These are phyloP conservation scores for Phytophthora sojae DNA, from an alignment of 352 stramenopile species.

Conservation along the genomic window DNA sequence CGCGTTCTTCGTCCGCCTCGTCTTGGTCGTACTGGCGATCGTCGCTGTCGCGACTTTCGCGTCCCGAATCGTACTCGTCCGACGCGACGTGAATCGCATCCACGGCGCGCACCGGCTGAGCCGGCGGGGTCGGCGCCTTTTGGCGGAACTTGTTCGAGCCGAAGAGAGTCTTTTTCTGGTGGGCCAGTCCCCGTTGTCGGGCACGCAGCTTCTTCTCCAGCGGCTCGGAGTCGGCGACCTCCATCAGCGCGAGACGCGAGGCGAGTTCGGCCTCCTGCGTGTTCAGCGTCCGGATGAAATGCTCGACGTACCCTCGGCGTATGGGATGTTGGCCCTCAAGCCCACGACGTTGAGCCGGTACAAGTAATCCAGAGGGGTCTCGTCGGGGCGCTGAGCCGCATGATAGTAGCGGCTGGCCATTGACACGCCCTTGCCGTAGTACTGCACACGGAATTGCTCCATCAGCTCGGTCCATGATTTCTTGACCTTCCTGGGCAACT, in stretches of 20 bases:
- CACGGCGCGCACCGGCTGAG: background rate
- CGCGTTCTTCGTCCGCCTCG: conserved; percentile 12
- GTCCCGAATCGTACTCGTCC: background rate
- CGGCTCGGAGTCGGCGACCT: background rate
- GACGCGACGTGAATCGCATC: conserved; percentile 4
- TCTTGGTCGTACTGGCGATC: conserved; percentile 10
- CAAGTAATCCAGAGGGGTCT: no score
- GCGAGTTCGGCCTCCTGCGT: no score
- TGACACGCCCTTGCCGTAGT: conserved; percentile 22
- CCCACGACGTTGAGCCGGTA: no score
- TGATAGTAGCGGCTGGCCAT: background rate
- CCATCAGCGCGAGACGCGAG: no score
- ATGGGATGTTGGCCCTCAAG: no score
- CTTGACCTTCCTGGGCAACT: background rate
- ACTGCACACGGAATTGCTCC: conserved; percentile 4
- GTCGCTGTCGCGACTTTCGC: conserved; percentile 1
- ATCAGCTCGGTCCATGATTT: background rate
- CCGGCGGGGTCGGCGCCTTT: background rate
- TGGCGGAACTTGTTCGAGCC: conserved; percentile 13
- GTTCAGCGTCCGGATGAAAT: no score
- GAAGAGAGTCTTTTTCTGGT: conserved; percentile 10
- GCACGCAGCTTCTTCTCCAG: conserved; percentile 13
- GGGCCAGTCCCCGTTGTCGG: background rate
- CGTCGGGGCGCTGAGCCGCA: no score
- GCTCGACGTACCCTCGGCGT: no score